Evolutionary conservation across 805 yeast genomes (phyloP).

Genomic region (Starmerella davenportii): DNA sequence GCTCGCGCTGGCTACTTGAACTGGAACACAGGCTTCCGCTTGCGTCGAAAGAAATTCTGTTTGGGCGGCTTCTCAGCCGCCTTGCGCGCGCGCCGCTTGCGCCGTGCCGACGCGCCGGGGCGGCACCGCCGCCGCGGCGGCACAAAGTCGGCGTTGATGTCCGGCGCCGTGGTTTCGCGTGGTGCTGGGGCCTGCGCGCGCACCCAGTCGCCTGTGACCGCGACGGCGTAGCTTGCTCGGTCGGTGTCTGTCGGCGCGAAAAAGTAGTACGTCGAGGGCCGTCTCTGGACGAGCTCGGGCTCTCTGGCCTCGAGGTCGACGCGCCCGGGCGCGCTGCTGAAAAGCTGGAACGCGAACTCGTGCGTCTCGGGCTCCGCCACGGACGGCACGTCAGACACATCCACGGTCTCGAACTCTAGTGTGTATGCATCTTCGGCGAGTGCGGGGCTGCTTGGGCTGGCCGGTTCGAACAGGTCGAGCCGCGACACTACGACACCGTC

Average conservation of each 20-base stretch:
- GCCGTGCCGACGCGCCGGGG: conserved; percentile 16
- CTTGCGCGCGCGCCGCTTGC: conserved; percentile 2
- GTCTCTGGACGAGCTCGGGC: conserved; percentile 1
- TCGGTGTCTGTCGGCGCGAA: conserved; percentile 1
- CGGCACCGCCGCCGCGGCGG: conserved; percentile 10
- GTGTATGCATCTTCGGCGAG: no score
- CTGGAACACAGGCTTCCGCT: no score
- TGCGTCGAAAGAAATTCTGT: not conserved
- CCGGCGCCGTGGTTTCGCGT: conserved; percentile 8
- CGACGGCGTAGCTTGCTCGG: conserved; percentile 4
- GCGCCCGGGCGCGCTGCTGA: conserved; percentile 6
- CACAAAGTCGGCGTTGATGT: conserved; percentile 11
- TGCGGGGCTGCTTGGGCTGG: not conserved
- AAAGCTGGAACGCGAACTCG: conserved; percentile 9
- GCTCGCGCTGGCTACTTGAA: no score
- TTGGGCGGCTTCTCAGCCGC: conserved; percentile 1
- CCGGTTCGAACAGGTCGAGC: no score
- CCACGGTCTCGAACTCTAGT: not conserved
- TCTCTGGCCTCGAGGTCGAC: conserved; percentile 6
- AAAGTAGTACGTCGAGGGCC: conserved; percentile 13
- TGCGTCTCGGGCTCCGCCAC: not conserved
- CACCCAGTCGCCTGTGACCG: conserved; percentile 11
- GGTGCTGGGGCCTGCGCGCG: conserved; percentile 3
- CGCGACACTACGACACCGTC: no score
- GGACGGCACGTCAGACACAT: not conserved